Evolutionary conservation across 2,329 filamentous ascomycete genomes (phyloP).

Genomic region (Diaporthe citri): DNA sequence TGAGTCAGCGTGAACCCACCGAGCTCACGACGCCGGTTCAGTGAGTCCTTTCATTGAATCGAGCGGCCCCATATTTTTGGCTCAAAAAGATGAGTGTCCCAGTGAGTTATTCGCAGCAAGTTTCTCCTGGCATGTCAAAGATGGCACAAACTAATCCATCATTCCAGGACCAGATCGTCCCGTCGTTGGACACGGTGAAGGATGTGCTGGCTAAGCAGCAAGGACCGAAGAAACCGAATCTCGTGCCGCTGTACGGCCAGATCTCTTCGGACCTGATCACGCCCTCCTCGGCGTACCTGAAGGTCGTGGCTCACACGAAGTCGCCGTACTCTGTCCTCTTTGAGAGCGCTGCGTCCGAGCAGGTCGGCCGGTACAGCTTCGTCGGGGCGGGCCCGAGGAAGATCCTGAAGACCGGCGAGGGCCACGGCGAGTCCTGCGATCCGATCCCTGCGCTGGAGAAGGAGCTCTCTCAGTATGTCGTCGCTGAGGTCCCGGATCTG

Average conservation of each 20-base stretch:
- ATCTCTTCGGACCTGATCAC: slow-evolving; percentile 94
- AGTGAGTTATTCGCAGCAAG: slow-evolving; percentile 36
- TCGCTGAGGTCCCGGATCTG: slow-evolving; percentile 86
- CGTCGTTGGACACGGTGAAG: slow-evolving; percentile 61
- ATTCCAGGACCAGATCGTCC: slow-evolving; percentile 50
- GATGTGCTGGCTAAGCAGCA: slow-evolving; percentile 55
- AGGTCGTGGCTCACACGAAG: slow-evolving; percentile 80
- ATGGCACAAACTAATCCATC: slow-evolving; percentile 50
- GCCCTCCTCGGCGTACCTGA: slow-evolving; percentile 94
- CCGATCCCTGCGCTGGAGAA: slow-evolving; percentile 85
- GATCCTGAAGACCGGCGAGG: slow-evolving; percentile 87
- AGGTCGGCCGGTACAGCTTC: slow-evolving; percentile 95
- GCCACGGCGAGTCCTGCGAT: slow-evolving; percentile 86
- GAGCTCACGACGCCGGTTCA: slow-evolving; percentile 21
- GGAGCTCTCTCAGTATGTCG: slow-evolving; percentile 82
- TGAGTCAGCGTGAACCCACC: slow-evolving; percentile 39
- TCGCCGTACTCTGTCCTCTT: slow-evolving; percentile 93
- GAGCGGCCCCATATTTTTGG: slow-evolving; percentile 22
- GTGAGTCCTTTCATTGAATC: slow-evolving; percentile 26
- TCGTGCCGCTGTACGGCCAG: slow-evolving; percentile 82
- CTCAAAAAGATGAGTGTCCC: slow-evolving; percentile 39
- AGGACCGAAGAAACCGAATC: slow-evolving; percentile 65
- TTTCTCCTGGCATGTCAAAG: slow-evolving; percentile 33
- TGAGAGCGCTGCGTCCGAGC: slow-evolving; percentile 94
- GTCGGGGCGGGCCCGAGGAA: slow-evolving; percentile 85